Evolutionary conservation across 345 rosid species (phyloP).

Genomic region (Excoecaria agallocha): DNA sequence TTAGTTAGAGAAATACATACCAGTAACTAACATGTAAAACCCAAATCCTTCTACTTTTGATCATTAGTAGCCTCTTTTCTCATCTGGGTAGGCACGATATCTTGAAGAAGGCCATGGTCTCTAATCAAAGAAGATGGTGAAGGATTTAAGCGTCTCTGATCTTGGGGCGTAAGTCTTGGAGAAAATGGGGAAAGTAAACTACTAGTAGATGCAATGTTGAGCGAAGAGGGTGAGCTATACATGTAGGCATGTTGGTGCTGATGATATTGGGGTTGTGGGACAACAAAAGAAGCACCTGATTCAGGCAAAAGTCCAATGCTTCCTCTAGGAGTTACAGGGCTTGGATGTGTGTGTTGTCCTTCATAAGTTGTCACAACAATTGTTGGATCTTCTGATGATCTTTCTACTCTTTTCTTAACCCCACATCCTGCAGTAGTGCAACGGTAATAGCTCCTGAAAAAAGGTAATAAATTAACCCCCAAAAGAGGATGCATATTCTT

Average conservation of each 20-base stretch:
- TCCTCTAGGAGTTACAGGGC: conserved; percentile 74
- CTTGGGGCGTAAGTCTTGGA: conserved; percentile 31
- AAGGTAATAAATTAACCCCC: neutral
- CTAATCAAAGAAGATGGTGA: conserved; percentile 36
- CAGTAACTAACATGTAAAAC: conserved; percentile 17
- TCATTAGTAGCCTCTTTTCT: conserved; percentile 35
- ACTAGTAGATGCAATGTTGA: conserved; percentile 24
- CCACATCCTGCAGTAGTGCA: conserved; percentile 93
- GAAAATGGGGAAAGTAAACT: conserved; percentile 29
- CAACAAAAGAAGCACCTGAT: conserved; percentile 31
- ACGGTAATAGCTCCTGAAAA: conserved; percentile 89
- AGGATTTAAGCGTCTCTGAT: conserved; percentile 24
- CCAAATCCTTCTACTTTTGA: conserved; percentile 16
- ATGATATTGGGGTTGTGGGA: conserved; percentile 46
- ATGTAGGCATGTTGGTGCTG: conserved; percentile 38
- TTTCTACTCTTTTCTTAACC: conserved; percentile 98
- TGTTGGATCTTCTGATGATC: conserved; percentile 76
- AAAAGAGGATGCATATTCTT: conserved; percentile 7
- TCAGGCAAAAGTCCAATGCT: conserved; percentile 42
- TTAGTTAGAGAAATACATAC: conserved; percentile 39
- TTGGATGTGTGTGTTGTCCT: conserved; percentile 81
- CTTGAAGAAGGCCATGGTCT: conserved; percentile 92
- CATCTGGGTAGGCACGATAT: conserved; percentile 78
- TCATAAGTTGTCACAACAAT: conserved; percentile 93
- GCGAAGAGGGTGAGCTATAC: conserved; percentile 35